Percentiles rank a stretch among this genome's conserved stretches.
Evolutionary conservation across 305 asterid genomes (phyloP).

Genomic region (Lippia alba): DNA sequence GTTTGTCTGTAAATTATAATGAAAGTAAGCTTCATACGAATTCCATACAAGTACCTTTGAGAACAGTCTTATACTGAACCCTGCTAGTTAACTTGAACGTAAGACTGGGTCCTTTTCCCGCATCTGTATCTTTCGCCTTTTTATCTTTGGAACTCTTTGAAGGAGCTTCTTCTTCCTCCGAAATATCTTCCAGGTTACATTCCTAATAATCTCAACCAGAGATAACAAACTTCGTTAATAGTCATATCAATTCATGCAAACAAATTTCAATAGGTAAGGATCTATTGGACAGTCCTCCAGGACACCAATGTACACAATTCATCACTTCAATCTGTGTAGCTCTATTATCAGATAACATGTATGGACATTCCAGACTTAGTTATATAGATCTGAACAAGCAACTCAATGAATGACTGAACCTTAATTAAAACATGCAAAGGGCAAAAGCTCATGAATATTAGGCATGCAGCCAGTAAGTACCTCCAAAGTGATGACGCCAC

Average conservation of each 20-base stretch:
- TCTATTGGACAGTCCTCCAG: neutral
- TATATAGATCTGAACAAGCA: neutral
- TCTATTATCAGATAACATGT: constrained; percentile 2
- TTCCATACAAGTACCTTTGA: constrained; percentile 58
- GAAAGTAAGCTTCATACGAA: constrained; percentile 11
- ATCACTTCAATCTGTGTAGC: neutral
- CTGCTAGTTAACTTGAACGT: constrained; percentile 77
- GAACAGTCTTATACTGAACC: constrained; percentile 91
- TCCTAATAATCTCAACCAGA: constrained; percentile 56
- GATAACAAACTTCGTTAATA: constrained; percentile 27
- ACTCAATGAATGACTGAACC: constrained; percentile 4
- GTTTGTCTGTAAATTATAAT: constrained; percentile 14
- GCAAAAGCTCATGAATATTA: constrained; percentile 12
- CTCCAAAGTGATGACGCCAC: constrained; percentile 88
- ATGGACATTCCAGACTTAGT: neutral
- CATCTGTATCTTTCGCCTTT: constrained; percentile 84
- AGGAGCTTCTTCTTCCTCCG: constrained; percentile 79
- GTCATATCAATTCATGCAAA: constrained; percentile 23
- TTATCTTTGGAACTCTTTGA: constrained; percentile 87
- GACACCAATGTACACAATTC: neutral
- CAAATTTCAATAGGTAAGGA: neutral
- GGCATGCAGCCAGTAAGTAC: constrained; percentile 39
- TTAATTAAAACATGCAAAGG: constrained; percentile 6
- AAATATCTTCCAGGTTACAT: constrained; percentile 86
- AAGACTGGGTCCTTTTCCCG: constrained; percentile 72